Evolutionary conservation across 2,329 filamentous ascomycete species (phyloP), one percentile per base, ranked within the genome.

Genomic region (Calcarisporium arbuscula): DNA sequence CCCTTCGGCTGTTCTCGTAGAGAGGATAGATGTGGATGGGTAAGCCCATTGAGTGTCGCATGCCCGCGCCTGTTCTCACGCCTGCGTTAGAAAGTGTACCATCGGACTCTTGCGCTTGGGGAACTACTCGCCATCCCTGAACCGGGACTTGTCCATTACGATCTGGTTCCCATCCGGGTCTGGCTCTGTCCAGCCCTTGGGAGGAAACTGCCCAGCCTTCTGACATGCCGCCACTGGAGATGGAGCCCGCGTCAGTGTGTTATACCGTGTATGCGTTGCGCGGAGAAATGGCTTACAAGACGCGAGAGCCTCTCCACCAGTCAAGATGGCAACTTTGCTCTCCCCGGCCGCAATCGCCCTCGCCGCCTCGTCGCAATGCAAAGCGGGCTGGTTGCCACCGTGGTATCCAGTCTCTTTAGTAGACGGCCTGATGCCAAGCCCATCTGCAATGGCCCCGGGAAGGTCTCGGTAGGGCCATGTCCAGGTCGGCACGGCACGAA

Each of bases 1-100:
- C 77, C 20, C 78, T 65, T 35, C 79, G 77, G 0, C 58, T 74
- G 42, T 80, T 81, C 44, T 83, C 80, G 45, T 80, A 83, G 0
- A 84, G 49, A 1, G 80, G 77, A 45, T 84, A 84, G 0, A 83
- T 62, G 20, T 84, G 79, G 9, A 82, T 78, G 0, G 80, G 78
- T 1, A 73, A 63, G 0, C 78, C 77, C 9, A 83, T 70, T 3
- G 61, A 61, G 45, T 83, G 78, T 3, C 60, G 58, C 2, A 68
- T 65, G 2, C 74, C 77, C 10, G 75, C 48, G 45, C 72, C 74
- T 79, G 10, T 10, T 11, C 2, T 11, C 0, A 2, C 4, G 42
- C 44, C 54, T 32, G 4, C 26, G 6, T 8, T 10, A 9, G 8
- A 16, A 11, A 6, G 3, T n/a, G n/a, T n/a, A n/a, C n/a, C n/a